These are phyloP conservation scores for Tulasnella sp. DNA, from an alignment of 768 basidiomycete species.

Conservation along the genomic window DNA sequence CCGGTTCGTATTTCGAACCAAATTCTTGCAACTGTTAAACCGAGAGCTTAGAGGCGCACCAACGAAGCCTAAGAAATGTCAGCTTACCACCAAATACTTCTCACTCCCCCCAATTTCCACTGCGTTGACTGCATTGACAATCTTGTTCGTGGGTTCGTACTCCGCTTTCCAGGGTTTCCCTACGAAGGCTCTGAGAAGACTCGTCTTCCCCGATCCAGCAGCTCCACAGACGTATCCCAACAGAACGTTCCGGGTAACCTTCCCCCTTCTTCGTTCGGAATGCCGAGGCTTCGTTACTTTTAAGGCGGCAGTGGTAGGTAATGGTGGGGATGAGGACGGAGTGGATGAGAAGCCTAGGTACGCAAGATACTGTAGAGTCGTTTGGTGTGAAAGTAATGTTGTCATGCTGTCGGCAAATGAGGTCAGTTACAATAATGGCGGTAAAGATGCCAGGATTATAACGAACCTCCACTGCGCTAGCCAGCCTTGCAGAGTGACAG, in stretches of 20 bases:
- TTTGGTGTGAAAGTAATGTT: constrained; percentile 86
- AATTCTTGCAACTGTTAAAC: constrained; percentile 82
- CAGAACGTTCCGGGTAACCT: constrained; percentile 85
- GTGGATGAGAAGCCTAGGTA: constrained; percentile 85
- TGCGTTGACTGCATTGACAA: constrained; percentile 86
- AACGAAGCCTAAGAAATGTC: not conserved
- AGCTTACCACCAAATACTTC: constrained; percentile 86
- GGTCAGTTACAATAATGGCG: not conserved
- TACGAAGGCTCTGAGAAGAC: constrained; percentile 73
- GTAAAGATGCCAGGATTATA: not conserved
- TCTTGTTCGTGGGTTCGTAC: constrained; percentile 85
- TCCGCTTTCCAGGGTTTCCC: constrained; percentile 60
- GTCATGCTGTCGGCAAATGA: constrained; percentile 63
- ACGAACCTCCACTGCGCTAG: constrained; percentile 91
- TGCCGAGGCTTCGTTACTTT: constrained; percentile 79
- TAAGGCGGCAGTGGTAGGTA: constrained; percentile 57
- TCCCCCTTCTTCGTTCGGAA: constrained; percentile 76
- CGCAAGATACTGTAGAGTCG: constrained; percentile 87
- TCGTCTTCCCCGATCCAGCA: constrained; percentile 92
- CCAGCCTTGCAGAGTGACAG: constrained; percentile 96
- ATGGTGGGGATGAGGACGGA: constrained; percentile 33
- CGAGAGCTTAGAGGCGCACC: constrained; percentile 12
- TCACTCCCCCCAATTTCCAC: constrained; percentile 93
- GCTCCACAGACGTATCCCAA: constrained; percentile 91
- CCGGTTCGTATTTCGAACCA: constrained; percentile 89